Evolutionary conservation across 2,329 filamentous ascomycete species (phyloP).

Genomic region (Trichoderma citrinoviride): DNA sequence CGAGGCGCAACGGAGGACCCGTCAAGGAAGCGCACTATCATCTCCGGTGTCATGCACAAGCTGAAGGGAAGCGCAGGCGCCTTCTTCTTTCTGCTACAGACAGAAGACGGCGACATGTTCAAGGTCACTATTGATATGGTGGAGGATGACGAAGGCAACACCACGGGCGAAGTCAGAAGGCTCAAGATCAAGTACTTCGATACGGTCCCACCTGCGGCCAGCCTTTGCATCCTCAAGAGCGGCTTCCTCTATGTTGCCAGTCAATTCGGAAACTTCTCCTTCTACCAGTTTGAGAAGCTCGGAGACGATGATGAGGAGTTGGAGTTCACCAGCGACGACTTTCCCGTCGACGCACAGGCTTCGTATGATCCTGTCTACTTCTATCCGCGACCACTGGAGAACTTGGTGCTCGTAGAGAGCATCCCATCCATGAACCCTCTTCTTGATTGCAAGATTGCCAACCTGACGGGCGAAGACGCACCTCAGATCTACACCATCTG

Average conservation of each 20-base stretch:
- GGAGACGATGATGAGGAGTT: constrained; percentile 91
- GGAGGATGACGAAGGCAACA: constrained; percentile 72
- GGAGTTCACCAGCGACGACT: constrained; percentile 81
- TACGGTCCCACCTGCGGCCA: constrained; percentile 84
- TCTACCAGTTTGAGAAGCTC: constrained; percentile 97
- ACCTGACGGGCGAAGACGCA: constrained; percentile 86
- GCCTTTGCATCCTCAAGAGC: constrained; percentile 88
- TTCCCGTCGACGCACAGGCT: constrained; percentile 69
- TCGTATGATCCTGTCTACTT: constrained; percentile 81
- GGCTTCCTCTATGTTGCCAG: constrained; percentile 92
- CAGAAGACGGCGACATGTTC: constrained; percentile 97
- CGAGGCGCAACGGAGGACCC: constrained; percentile 89
- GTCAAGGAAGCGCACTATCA: constrained; percentile 80
- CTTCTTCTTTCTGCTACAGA: constrained; percentile 96
- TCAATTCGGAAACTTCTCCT: constrained; percentile 88
- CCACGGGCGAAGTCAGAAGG: constrained; percentile 75
- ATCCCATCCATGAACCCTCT: constrained; percentile 88
- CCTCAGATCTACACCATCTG: constrained; percentile 95
- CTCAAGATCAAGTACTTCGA: constrained; percentile 98
- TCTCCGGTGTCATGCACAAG: constrained; percentile 95
- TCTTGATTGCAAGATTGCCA: constrained; percentile 86
- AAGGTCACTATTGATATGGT: constrained; percentile 92
- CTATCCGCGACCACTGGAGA: constrained; percentile 73
- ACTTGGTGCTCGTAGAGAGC: constrained; percentile 79
- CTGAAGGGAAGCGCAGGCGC: constrained; percentile 77